phyloP scores from a whole-genome alignment of 2,329 filamentous ascomycete genomes.

The Cercospora sp. region DNA sequence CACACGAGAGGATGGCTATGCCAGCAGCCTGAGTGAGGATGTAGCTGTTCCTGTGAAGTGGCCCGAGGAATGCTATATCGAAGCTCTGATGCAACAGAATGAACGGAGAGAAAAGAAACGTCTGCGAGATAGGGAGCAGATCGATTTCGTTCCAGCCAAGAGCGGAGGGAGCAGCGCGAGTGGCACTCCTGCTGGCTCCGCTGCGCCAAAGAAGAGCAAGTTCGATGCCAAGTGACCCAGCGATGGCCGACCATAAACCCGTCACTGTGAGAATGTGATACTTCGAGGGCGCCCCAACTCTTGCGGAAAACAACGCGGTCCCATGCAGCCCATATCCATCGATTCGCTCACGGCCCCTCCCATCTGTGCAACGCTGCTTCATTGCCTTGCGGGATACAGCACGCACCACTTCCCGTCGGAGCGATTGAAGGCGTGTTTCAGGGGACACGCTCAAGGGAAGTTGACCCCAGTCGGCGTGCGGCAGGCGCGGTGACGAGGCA shows the following conservation, averaged over 20 bases:
- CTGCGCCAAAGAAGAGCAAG: conserved; percentile 18
- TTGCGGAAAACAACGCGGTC: neutral
- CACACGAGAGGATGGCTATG: conserved; percentile 61
- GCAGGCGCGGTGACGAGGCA: neutral
- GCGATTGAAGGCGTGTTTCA: neutral
- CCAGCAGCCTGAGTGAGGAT: conserved; percentile 53
- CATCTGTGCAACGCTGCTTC: neutral
- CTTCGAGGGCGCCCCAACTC: neutral
- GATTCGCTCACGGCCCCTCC: neutral
- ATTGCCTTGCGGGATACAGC: neutral
- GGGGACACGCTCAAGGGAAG: neutral
- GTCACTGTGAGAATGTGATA: neutral
- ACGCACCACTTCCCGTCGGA: neutral
- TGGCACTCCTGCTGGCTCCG: conserved; percentile 5
- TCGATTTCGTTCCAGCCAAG: conserved; percentile 37
- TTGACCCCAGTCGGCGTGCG: neutral
- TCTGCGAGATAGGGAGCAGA: conserved; percentile 33
- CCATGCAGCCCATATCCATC: neutral
- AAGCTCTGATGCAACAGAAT: conserved; percentile 37
- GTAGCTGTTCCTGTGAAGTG: conserved; percentile 44
- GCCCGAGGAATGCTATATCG: conserved; percentile 47
- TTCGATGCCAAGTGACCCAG: conserved; percentile 17
- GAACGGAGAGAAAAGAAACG: conserved; percentile 45
- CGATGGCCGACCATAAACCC: neutral
- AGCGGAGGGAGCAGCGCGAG: conserved; percentile 12